Conservation (phyloP, 345 rosid species). For the Carallia brachiata region DNA sequence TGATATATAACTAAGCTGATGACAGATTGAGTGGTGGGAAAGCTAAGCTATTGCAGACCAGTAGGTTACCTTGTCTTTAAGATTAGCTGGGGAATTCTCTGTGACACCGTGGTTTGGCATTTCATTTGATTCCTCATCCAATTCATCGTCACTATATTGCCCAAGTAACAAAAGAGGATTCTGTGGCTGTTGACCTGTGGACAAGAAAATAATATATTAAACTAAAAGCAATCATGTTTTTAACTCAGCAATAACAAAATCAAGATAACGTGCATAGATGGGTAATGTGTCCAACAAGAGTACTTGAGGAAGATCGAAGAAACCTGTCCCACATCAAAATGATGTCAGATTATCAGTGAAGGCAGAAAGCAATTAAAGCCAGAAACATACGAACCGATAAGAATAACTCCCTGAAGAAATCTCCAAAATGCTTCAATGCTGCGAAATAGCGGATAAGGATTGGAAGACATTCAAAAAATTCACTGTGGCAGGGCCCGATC, state of each 20-base stretch:
- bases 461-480: conserved; percentile 60
- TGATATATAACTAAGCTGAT: not conserved
- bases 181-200: conserved; percentile 66
- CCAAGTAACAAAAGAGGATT: conserved; percentile 89
- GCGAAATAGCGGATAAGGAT: conserved; percentile 59
- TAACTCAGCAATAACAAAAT: conserved; percentile 15
- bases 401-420: conserved; percentile 57
- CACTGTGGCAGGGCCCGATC: conserved; percentile 63
- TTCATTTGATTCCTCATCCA: conserved; percentile 49
- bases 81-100: conserved; percentile 35
- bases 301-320: conserved; percentile 35
- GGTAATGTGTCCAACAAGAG: conserved; percentile 20
- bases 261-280: conserved; percentile 16
- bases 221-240: conserved; percentile 21
- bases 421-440: conserved; percentile 60
- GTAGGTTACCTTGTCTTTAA: conserved; percentile 51
- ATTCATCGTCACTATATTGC: conserved; percentile 89
- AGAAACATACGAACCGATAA: conserved; percentile 95
- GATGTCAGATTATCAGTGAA: conserved; percentile 48
- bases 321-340: conserved; percentile 68
- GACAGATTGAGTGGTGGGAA: not conserved
- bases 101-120: conserved; percentile 25
- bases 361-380: conserved; percentile 59
- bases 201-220: conserved; percentile 41
- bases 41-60: not conserved